Conservation (phyloP, 1,284 basidiomycete species). For the Schizophyllum commune region DNA sequence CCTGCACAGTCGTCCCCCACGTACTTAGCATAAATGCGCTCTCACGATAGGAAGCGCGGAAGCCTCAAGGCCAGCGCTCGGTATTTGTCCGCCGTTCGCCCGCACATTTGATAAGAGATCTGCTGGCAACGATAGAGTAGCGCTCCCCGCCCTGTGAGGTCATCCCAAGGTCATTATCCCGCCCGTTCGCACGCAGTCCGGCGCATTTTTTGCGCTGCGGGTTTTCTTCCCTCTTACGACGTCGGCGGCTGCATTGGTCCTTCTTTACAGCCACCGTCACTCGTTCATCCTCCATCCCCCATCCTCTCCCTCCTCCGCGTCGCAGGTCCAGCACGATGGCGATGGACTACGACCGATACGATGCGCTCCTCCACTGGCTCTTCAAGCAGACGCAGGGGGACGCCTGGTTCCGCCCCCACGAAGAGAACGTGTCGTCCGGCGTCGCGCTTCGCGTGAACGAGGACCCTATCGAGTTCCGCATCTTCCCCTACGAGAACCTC, state of each 20-base stretch:
- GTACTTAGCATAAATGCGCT: too few relatives aligned
- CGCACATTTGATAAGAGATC: not conserved
- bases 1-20: too few relatives aligned
- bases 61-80: not conserved
- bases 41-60: too few relatives aligned
- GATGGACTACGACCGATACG: constrained; percentile 49
- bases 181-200: not conserved
- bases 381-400: constrained; percentile 60
- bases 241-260: not conserved
- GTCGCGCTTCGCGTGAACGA: constrained; percentile 55
- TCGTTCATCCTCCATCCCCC: not conserved
- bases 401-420: constrained; percentile 67
- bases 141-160: not conserved
- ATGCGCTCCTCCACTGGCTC: constrained; percentile 42
- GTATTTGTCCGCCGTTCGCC: not conserved
- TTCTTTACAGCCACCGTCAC: not conserved
- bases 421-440: constrained; percentile 58
- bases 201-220: not conserved
- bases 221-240: not conserved
- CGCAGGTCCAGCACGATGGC: not conserved
- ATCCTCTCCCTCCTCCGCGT: not conserved
- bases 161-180: not conserved
- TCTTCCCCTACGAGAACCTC: constrained; percentile 68
- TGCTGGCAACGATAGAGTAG: not conserved
- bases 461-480: constrained; percentile 44